Conservation (phyloP, 345 rosid genomes). For the Rhodamnia rubescens region DNA sequence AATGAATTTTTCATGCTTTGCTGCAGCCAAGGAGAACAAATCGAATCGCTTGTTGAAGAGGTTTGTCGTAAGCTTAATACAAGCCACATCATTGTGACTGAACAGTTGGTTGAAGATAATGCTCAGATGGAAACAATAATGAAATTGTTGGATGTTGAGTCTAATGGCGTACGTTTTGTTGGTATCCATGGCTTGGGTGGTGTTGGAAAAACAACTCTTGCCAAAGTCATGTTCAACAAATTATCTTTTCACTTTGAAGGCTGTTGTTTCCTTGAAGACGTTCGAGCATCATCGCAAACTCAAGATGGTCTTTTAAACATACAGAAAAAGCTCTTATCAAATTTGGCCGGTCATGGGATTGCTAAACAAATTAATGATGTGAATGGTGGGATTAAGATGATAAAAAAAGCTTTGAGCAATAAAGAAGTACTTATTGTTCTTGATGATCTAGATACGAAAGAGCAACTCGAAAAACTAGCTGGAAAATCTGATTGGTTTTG, state of each 20-base stretch:
- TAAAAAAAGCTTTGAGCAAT: not conserved
- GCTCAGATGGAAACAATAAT: not conserved
- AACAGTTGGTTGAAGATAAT: not conserved
- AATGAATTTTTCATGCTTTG: not conserved
- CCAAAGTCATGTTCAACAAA: not conserved
- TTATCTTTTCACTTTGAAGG: constrained; percentile 1
- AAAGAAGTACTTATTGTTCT: not conserved
- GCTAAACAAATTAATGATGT: not conserved
- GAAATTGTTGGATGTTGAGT: not conserved
- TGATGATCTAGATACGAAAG: not conserved
- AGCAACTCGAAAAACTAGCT: not conserved
- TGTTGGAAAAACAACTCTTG: not conserved
- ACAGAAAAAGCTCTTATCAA: not conserved
- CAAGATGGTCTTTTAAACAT: not conserved
- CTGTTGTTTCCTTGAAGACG: constrained; percentile 10
- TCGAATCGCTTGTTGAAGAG: not conserved
- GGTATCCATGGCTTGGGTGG: not conserved
- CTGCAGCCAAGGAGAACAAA: not conserved
- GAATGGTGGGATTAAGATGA: not conserved
- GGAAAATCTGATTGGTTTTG: not conserved
- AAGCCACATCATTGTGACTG: not conserved
- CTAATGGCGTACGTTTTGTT: not conserved
- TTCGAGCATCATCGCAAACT: not conserved
- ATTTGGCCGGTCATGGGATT: fast-evolving
- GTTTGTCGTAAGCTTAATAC: not conserved